phyloP scores from a whole-genome alignment of 495 filamentous ascomycete genomes.

The Acidiella bohemica region DNA sequence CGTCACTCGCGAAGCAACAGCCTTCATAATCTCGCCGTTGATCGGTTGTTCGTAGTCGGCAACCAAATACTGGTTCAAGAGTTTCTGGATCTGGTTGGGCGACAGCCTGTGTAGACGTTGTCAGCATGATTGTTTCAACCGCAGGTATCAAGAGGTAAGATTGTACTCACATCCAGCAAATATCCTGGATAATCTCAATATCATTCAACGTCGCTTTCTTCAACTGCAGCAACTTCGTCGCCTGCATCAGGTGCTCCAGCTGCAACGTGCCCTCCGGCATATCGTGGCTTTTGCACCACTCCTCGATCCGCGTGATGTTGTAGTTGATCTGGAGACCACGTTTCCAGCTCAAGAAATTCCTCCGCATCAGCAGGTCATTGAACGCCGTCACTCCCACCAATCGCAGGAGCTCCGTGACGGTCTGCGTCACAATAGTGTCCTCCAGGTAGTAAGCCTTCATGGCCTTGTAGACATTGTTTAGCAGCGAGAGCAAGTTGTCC shows the following conservation, averaged over 20 bases:
- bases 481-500: constrained; percentile 91
- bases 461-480: constrained; percentile 95
- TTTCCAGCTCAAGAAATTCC: constrained; percentile 99
- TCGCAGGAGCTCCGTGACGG: constrained; percentile 81
- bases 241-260: constrained; percentile 99
- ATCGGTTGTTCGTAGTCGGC: constrained; percentile 99
- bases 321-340: constrained; percentile 99
- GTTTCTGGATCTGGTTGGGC: constrained; percentile 97
- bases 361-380: constrained; percentile 93
- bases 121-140: background rate
- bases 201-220: constrained; percentile 99
- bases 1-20: constrained; percentile 88
- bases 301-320: constrained; percentile 98
- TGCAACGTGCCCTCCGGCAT: constrained; percentile 98
- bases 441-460: constrained; percentile 98
- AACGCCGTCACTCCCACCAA: constrained; percentile 97
- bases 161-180: constrained; percentile 90
- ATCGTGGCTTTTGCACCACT: constrained; percentile 99
- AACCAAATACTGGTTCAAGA: constrained; percentile 96
- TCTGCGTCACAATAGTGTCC: constrained; percentile 88
- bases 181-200: constrained; percentile 99
- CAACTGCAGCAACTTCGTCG: constrained; percentile 93
- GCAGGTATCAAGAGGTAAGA: background rate
- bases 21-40: constrained; percentile 99
- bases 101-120: constrained; percentile 51